Base-by-base conservation (phyloP, 2,329 filamentous ascomycete genomes). In the Curvularia sp. region DNA sequence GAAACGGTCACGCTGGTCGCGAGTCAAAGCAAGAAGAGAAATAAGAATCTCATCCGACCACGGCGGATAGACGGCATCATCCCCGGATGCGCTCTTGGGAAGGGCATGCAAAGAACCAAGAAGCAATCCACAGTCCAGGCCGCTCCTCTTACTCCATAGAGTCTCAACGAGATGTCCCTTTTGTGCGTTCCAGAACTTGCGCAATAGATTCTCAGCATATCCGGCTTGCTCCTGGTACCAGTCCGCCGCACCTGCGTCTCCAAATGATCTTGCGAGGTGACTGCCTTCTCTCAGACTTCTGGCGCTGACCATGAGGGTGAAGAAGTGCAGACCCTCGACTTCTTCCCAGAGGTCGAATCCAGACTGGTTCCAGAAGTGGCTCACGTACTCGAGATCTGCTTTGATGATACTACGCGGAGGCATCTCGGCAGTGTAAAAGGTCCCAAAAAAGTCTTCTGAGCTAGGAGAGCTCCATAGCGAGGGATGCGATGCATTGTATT, bases 321-420 rank as follows among this genome's bases (percentile, higher is more conserved):
- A 79, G 69, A 79, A 79, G 58, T 78, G 76, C 48, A 77, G 63
- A 4, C 80, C 79, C 35, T 76, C 67, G n/a, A 80, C 74, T 62
- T 81, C 79, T 53, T 81, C 79, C 79, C 79, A 81, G 1, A 81
- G 67, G 58, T 81, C 79, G 53, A 81, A 81, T 5, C 78, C 72
- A 5, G 69, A 71, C 28, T 75, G 64, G 28, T 77, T 76, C 79
- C 79, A 81, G 64, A 69, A 74, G 39, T 78, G 75, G 15, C 75
- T 74, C 4, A 79, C 74, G 55, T 81, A 81, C 51, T 81, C 79
- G 12, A 81, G 64, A 61, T 81, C 79, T 0, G 78, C 78, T 61
- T 81, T 81, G 58, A 81, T 79, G 33, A 79, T 66, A 67, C 75
- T 76, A 57, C 74, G 63, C 33, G 76, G 69, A 24, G 77, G 68